Conservation (phyloP, 2,329 filamentous ascomycete genomes). For the Teratosphaeria nubilosa region DNA sequence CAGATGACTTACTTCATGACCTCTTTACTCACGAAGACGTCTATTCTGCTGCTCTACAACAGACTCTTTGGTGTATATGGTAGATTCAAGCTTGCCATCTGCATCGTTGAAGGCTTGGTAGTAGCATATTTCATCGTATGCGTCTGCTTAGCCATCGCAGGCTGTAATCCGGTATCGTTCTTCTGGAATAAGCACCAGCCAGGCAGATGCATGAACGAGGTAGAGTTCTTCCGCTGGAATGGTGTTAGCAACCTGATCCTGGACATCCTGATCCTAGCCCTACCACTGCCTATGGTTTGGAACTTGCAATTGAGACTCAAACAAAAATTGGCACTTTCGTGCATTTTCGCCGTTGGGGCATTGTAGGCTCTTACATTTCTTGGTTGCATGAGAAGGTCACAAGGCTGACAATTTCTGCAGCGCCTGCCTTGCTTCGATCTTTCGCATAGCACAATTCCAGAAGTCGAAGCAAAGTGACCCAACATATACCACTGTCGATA, state of each 20-base stretch:
- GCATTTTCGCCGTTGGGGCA: neutral
- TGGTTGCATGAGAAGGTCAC: neutral
- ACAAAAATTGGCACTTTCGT: constrained; percentile 26
- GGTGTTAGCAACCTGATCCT: constrained; percentile 37
- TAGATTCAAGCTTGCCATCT: constrained; percentile 27
- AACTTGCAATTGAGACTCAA: constrained; percentile 31
- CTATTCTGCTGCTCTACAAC: constrained; percentile 40
- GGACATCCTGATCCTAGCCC: constrained; percentile 34
- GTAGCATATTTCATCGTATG: constrained; percentile 23
- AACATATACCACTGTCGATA: neutral
- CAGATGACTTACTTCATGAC: constrained; percentile 7
- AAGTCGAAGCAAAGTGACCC: neutral
- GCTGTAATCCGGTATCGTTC: constrained; percentile 30
- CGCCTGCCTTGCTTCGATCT: neutral
- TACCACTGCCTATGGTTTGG: constrained; percentile 35
- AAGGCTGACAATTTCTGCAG: neutral
- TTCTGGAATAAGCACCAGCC: constrained; percentile 29
- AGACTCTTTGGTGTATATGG: constrained; percentile 32
- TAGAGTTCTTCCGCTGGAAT: constrained; percentile 33
- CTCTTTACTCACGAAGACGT: constrained; percentile 34
- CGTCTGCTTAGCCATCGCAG: constrained; percentile 25
- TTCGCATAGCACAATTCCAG: neutral
- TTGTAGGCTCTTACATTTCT: neutral
- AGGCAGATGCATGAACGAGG: constrained; percentile 29
- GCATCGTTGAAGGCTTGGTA: constrained; percentile 30